Percentiles rank a stretch among this genome's conserved stretches.
Conservation (phyloP, 108 stramenopile genomes). For the Nannochloropsis oceanica region DNA sequence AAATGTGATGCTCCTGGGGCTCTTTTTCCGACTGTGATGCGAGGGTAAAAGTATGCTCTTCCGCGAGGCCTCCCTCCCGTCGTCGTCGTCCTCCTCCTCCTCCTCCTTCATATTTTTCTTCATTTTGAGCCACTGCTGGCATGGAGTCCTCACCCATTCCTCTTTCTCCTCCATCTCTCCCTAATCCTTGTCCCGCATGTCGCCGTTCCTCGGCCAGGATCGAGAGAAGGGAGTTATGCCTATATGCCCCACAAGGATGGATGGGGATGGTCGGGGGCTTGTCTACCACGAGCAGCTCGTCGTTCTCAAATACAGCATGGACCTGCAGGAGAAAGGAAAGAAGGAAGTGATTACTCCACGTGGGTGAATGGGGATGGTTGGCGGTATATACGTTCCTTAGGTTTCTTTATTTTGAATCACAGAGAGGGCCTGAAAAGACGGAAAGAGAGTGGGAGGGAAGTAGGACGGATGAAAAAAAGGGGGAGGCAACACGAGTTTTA, state of each 20-base stretch:
- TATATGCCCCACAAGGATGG: constrained; percentile 79
- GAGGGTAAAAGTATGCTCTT: not conserved
- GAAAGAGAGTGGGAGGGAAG: too few species aligned
- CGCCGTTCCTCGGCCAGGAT: constrained; percentile 1
- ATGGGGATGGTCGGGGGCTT: constrained; percentile 72
- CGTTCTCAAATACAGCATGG: constrained; percentile 47
- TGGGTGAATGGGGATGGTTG: too few species aligned
- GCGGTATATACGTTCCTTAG: too few species aligned
- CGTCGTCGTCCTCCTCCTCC: not conserved
- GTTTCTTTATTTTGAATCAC: too few species aligned
- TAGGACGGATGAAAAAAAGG: too few species aligned
- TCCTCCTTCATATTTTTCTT: not conserved
- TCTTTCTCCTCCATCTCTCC: not conserved
- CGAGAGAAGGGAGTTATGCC: constrained; percentile 54
- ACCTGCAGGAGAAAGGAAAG: not conserved
- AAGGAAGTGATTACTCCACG: not conserved
- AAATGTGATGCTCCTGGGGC: too few species aligned
- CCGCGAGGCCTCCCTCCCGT: not conserved
- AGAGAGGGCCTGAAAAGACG: too few species aligned
- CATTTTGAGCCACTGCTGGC: not conserved
- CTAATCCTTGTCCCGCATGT: not conserved
- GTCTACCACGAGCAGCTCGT: constrained; percentile 52
- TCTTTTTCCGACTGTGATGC: too few species aligned
- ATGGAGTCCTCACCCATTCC: not conserved
- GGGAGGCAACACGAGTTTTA: too few species aligned